Conservation (phyloP, 371 early-diverging fungal genomes). For the Batkoa obscura region DNA sequence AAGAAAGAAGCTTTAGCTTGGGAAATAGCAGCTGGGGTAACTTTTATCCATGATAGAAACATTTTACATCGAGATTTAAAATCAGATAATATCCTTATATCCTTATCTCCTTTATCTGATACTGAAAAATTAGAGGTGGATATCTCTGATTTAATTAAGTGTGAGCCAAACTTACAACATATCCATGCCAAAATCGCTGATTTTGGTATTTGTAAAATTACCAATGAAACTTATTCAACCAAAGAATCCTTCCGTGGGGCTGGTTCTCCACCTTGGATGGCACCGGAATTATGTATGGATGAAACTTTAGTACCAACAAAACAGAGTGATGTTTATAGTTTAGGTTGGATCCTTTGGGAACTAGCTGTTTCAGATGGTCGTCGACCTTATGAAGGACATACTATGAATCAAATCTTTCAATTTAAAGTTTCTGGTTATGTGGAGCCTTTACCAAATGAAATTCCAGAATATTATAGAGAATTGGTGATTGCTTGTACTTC, state of each 20-base stretch:
- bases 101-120: not conserved
- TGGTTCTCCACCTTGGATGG: constrained; percentile 3
- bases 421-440: not conserved
- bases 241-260: not conserved
- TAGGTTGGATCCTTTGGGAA: constrained; percentile 1
- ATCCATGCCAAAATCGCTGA: constrained; percentile 4
- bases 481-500: not conserved
- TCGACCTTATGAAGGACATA: not conserved
- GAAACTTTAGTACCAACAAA: not conserved
- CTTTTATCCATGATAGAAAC: constrained; percentile 51
- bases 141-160: constrained; percentile 27
- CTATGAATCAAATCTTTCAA: not conserved
- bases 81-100: constrained; percentile 77
- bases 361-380: not conserved
- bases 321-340: not conserved
- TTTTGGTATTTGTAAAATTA: constrained; percentile 5
- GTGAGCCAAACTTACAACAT: constrained; percentile 35
- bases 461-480: not conserved
- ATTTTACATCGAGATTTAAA: constrained; percentile 97
- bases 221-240: not conserved
- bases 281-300: not conserved
- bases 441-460: not conserved
- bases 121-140: constrained; percentile 69
- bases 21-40: not conserved
- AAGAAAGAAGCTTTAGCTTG: not conserved